These are phyloP conservation scores for Globisporangium nagaii DNA, from an alignment of 352 stramenopile genomes.

Conservation along the genomic window DNA sequence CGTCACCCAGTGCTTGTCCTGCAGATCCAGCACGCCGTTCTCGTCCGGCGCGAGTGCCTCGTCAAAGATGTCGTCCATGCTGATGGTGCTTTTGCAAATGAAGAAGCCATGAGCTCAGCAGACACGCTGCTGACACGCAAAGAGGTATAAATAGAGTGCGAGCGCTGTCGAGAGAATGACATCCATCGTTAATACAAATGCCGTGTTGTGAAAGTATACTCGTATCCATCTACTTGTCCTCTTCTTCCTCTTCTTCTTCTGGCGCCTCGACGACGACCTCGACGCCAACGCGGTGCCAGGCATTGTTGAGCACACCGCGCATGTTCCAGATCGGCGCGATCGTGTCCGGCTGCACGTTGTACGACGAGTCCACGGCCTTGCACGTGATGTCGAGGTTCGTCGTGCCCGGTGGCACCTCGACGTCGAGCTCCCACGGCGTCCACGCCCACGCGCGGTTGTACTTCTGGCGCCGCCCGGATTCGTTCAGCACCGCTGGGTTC, in stretches of 20 bases:
- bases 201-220: background rate
- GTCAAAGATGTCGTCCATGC: constrained; percentile 76
- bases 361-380: constrained; percentile 93
- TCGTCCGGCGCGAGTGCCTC: constrained; percentile 52
- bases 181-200: background rate
- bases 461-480: constrained; percentile 79
- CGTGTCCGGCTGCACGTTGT: constrained; percentile 96
- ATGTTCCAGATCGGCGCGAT: constrained; percentile 97
- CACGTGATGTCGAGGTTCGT: constrained; percentile 86
- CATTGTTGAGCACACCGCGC: constrained; percentile 96
- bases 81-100: background rate
- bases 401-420: constrained; percentile 79
- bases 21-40: constrained; percentile 65
- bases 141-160: background rate
- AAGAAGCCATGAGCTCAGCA: background rate
- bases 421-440: constrained; percentile 94
- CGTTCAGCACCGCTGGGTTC: constrained; percentile 82
- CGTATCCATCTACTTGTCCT: constrained; percentile 11
- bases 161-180: no score
- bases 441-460: constrained; percentile 93
- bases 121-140: background rate
- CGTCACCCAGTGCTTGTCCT: constrained; percentile 77
- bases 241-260: constrained; percentile 32
- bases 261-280: constrained; percentile 43
- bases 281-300: constrained; percentile 90